phyloP scores from a whole-genome alignment of 1,284 basidiomycete genomes.

The Malassezia slooffiae region DNA sequence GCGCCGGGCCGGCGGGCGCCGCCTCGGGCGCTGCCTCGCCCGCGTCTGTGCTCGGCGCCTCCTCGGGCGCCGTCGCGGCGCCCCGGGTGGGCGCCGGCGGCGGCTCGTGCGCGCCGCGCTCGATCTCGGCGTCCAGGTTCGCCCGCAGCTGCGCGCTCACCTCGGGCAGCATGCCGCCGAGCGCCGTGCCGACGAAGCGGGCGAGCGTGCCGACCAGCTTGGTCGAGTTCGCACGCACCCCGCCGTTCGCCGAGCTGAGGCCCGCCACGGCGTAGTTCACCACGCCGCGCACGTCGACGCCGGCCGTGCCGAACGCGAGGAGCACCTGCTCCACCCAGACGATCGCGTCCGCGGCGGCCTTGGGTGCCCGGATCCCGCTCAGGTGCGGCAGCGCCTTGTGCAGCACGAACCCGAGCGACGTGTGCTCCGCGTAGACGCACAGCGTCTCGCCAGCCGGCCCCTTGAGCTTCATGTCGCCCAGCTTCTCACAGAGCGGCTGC shows the following conservation, averaged over 20 bases:
- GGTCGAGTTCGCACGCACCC: constrained; percentile 88
- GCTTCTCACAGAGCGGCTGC: constrained; percentile 80
- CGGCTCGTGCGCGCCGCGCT: constrained; percentile 57
- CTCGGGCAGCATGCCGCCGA: constrained; percentile 84
- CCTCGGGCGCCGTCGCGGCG: background rate
- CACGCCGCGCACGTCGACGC: constrained; percentile 68
- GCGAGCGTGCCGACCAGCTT: constrained; percentile 83
- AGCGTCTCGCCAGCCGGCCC: constrained; percentile 89
- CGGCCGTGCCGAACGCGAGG: constrained; percentile 83
- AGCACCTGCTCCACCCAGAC: constrained; percentile 79
- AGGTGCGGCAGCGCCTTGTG: constrained; percentile 55
- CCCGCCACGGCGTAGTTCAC: constrained; percentile 82
- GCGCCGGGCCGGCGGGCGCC: constrained; percentile 1
- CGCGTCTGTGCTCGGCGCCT: constrained; percentile 17
- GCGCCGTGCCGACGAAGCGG: constrained; percentile 76
- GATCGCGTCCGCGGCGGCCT: constrained; percentile 84
- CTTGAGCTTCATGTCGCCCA: constrained; percentile 93
- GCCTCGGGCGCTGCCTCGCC: constrained; percentile 10
- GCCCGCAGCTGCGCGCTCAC: constrained; percentile 84
- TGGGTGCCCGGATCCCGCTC: constrained; percentile 65
- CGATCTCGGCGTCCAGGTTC: constrained; percentile 84
- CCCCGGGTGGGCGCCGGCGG: constrained; percentile 67
- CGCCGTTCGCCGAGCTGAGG: constrained; percentile 84
- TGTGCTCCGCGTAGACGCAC: constrained; percentile 72
- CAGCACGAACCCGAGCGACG: constrained; percentile 85